Conservation (phyloP, 2,329 filamentous ascomycete genomes). For the Penicillium sumatraense region DNA sequence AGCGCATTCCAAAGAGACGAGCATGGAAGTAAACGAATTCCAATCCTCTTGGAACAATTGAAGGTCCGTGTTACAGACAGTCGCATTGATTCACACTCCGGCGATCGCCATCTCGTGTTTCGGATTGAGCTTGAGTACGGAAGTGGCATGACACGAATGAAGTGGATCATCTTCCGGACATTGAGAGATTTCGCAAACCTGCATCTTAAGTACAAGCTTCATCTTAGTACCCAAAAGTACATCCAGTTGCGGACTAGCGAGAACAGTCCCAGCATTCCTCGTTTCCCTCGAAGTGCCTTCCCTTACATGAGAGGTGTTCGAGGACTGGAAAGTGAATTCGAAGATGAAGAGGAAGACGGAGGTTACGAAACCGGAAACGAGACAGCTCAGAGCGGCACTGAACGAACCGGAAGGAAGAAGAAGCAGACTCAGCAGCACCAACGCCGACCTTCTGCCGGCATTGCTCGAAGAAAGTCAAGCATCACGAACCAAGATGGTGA, state of each 20-base stretch:
- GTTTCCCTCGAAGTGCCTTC: conserved; percentile 86
- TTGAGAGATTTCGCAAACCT: conserved; percentile 90
- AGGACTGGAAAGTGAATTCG: conserved; percentile 79
- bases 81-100: conserved; percentile 61
- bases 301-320: conserved; percentile 84
- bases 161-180: conserved; percentile 88
- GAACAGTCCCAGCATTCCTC: conserved; percentile 77
- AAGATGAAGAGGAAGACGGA: conserved; percentile 63
- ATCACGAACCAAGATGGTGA: conserved; percentile 46
- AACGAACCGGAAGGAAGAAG: conserved; percentile 59
- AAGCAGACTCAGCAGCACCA: conserved; percentile 40
- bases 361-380: conserved; percentile 60
- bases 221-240: conserved; percentile 81
- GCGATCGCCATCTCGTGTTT: conserved; percentile 79
- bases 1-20: conserved; percentile 99
- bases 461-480: conserved; percentile 65
- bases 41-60: conserved; percentile 91
- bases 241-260: conserved; percentile 72
- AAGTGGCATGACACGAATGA: conserved; percentile 93
- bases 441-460: conserved; percentile 59
- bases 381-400: conserved; percentile 67
- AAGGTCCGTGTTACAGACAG: conserved; percentile 87
- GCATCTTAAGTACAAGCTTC: conserved; percentile 90
- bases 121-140: conserved; percentile 95
- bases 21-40: conserved; percentile 91